Evolutionary conservation across 2,329 filamentous ascomycete genomes (phyloP), one percentile per base, ranked within the genome.

Genomic region (Knoxdaviesia capensis): DNA sequence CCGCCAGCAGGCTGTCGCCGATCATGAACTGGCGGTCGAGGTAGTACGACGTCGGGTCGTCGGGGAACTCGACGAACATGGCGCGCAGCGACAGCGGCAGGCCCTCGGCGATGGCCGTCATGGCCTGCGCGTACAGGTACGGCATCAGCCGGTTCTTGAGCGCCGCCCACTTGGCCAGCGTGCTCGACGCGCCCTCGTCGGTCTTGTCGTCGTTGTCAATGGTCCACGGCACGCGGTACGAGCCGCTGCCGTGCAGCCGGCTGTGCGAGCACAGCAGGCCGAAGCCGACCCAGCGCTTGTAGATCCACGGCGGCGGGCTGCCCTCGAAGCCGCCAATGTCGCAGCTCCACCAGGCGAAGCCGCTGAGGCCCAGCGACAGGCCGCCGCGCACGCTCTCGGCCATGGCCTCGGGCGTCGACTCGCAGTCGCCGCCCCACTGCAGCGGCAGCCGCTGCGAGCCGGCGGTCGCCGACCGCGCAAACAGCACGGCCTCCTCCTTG

Each of bases 211-310:
- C 74, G 45, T 69, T 58, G 49, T 81, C 79, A 45, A 82, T 74
- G 37, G 72, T 68, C 79, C 79, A 84, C 3, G 79, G 79, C n/a
- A 83, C 77, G 11, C 79, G 74, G 58, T 81, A 84, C 4, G 73
- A 78, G 46, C 65, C 70, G 41, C 72, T 77, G 3, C 79, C 79
- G 53, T 84, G 79, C 7, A 84, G 64, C 9, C 78, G 68, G 34
- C 74, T 80, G 55, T 84, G 79, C 7, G 71, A 73, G 49, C 76
- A 81, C 36, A 84, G 59, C 1, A 83, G 64, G 0, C 79, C 79
- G 55, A 83, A 81, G n/a, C 77, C 77, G 5, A 83, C 77, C 79
- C 79, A 84, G 40, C 79, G 72, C 59, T 83, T 84, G 58, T 84
- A 84, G 50, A 84, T 70, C 61, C 73, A 76, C 0, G 72, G 74